Evolutionary conservation across 768 basidiomycete species (phyloP).

Genomic region (Trametopsis cervina): DNA sequence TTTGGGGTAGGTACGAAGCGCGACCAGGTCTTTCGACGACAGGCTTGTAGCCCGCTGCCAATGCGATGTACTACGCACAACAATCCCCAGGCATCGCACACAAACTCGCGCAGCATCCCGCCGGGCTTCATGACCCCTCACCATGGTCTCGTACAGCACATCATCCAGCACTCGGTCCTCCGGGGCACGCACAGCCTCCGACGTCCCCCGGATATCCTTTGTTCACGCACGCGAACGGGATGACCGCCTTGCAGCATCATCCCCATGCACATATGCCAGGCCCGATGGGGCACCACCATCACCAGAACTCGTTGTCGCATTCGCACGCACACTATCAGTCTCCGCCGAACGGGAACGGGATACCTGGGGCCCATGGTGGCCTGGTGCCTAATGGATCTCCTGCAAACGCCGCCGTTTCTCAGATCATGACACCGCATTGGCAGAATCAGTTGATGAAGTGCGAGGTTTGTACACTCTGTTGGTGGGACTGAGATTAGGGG

Average conservation of each 20-base stretch:
- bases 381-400: constrained; percentile 47
- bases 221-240: constrained; percentile 59
- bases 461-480: constrained; percentile 73
- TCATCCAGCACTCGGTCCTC: constrained; percentile 44
- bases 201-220: constrained; percentile 70
- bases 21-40: not conserved
- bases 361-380: constrained; percentile 17
- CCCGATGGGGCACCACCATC: constrained; percentile 54
- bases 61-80: constrained; percentile 80
- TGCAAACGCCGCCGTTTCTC: constrained; percentile 35
- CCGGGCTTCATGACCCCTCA: constrained; percentile 46
- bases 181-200: constrained; percentile 48
- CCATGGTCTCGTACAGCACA: constrained; percentile 60
- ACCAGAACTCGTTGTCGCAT: constrained; percentile 71
- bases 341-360: constrained; percentile 61
- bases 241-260: constrained; percentile 51
- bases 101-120: constrained; percentile 57
- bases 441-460: constrained; percentile 90
- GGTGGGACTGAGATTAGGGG: not conserved
- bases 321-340: constrained; percentile 61
- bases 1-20: no score
- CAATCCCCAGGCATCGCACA: constrained; percentile 77
- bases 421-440: constrained; percentile 80
- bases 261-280: constrained; percentile 46
- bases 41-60: constrained; percentile 12